Evolutionary conservation across 768 basidiomycete genomes (phyloP).

Genomic region (Naganishia friedmannii): DNA sequence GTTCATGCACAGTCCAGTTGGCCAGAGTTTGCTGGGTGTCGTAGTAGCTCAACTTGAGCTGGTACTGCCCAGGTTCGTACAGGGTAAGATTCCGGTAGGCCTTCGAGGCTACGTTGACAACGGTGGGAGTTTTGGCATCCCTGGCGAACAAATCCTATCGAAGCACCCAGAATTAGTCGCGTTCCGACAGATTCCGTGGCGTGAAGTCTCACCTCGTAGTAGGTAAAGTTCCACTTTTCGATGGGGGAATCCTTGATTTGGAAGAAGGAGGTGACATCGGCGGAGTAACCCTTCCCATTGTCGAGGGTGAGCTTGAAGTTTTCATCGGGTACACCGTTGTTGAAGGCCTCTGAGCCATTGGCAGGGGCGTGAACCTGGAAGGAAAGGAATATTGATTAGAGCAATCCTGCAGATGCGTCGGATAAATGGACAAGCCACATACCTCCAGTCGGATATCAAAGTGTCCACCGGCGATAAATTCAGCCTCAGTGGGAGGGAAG

Average conservation of each 20-base stretch:
- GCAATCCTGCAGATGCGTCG: neutral
- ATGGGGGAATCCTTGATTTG: conserved; percentile 37
- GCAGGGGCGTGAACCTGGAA: conserved; percentile 51
- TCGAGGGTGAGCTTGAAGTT: conserved; percentile 48
- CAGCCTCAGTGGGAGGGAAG: conserved; percentile 46
- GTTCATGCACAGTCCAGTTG: conserved; percentile 47
- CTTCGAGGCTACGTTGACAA: conserved; percentile 52
- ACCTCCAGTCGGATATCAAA: conserved; percentile 50
- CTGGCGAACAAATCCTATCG: conserved; percentile 49
- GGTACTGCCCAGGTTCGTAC: conserved; percentile 50
- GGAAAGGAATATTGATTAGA: neutral
- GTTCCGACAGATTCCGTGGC: neutral
- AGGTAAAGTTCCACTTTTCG: conserved; percentile 44
- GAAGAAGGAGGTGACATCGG: conserved; percentile 45
- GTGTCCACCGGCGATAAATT: conserved; percentile 44
- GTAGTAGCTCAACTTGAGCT: conserved; percentile 49
- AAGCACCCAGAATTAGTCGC: neutral
- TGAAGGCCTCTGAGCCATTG: conserved; percentile 53
- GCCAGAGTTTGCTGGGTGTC: conserved; percentile 47
- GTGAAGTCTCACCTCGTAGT: conserved; percentile 39
- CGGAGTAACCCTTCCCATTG: conserved; percentile 39
- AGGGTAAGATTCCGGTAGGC: conserved; percentile 46
- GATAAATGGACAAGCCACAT: conserved; percentile 20
- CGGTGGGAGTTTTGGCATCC: conserved; percentile 41
- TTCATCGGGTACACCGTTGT: conserved; percentile 46